These are phyloP conservation scores for Westerdykella aurantiaca DNA, from an alignment of 2,329 filamentous ascomycete species.

Conservation along the genomic window DNA sequence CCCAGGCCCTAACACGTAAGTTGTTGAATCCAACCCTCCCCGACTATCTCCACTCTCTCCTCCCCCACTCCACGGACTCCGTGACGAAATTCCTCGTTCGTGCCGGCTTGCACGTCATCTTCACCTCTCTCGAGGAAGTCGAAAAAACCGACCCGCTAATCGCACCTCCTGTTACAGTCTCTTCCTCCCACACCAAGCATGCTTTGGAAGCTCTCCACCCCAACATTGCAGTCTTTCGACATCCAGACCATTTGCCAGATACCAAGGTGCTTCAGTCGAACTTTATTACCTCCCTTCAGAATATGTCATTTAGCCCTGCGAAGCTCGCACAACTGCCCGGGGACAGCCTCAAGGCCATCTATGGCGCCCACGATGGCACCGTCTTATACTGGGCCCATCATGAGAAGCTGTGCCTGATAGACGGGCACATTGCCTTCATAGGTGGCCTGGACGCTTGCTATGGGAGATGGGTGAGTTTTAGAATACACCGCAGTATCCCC, in stretches of 20 bases:
- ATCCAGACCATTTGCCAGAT: conserved; percentile 81
- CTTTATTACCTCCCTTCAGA: conserved; percentile 52
- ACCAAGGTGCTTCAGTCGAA: conserved; percentile 59
- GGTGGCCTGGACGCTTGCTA: conserved; percentile 83
- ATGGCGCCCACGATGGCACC: conserved; percentile 73
- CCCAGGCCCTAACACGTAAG: conserved; percentile 72
- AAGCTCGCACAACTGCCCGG: conserved; percentile 59
- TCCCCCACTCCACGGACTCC: conserved; percentile 37
- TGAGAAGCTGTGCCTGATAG: conserved; percentile 81
- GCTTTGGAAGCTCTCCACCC: conserved; percentile 68
- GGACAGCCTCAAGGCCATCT: conserved; percentile 70
- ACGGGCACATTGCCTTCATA: conserved; percentile 80
- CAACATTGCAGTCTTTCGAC: conserved; percentile 83
- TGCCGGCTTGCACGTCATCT: conserved; percentile 40
- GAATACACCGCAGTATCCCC: neutral
- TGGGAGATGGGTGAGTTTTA: conserved; percentile 57
- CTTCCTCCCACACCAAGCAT: conserved; percentile 71
- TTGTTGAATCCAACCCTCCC: conserved; percentile 41
- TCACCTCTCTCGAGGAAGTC: conserved; percentile 41
- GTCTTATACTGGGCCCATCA: conserved; percentile 92
- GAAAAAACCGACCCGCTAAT: conserved; percentile 44
- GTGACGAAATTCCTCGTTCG: conserved; percentile 39
- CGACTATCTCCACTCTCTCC: conserved; percentile 41
- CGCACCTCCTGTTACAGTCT: conserved; percentile 47
- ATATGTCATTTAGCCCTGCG: conserved; percentile 50